Conservation (phyloP, 2,329 filamentous ascomycete species). For the Biscogniauxia marginata region DNA sequence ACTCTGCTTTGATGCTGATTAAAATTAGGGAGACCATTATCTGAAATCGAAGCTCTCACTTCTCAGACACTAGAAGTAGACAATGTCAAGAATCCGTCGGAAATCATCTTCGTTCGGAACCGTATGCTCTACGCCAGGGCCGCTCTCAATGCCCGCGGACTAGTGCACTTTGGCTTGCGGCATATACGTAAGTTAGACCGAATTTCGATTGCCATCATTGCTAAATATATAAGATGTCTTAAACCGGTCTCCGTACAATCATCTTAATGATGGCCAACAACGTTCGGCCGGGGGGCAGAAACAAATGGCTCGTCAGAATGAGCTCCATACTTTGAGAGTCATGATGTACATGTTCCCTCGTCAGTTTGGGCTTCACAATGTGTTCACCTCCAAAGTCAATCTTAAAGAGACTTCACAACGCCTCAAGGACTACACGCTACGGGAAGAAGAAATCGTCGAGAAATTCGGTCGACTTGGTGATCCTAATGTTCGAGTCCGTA, state of each 20-base stretch:
- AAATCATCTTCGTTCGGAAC: slow-evolving; percentile 74
- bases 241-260: slow-evolving; percentile 60
- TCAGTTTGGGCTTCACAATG: slow-evolving; percentile 88
- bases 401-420: slow-evolving; percentile 64
- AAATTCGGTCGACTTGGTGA: slow-evolving; percentile 35
- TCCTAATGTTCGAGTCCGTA: slow-evolving; percentile 28
- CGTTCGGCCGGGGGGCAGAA: slow-evolving; percentile 1
- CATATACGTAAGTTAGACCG: slow-evolving; percentile 67
- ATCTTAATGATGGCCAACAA: slow-evolving; percentile 7
- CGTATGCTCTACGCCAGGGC: slow-evolving; percentile 85
- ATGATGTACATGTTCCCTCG: slow-evolving; percentile 93
- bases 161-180: slow-evolving; percentile 71
- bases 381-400: slow-evolving; percentile 74
- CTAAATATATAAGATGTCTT: slow-evolving; percentile 65
- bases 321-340: slow-evolving; percentile 62
- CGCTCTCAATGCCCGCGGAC: slow-evolving; percentile 64
- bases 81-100: slow-evolving; percentile 42
- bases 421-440: slow-evolving; percentile 80
- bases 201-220: not conserved
- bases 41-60: slow-evolving; percentile 39
- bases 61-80: slow-evolving; percentile 2
- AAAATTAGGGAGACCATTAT: slow-evolving; percentile 48
- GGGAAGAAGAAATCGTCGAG: slow-evolving; percentile 73
- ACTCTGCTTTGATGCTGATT: slow-evolving; percentile 9
- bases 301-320: slow-evolving; percentile 32